These are phyloP conservation scores for Phoenix roebelenii DNA, from an alignment of 176 grass and related monocot species.

Conservation along the genomic window DNA sequence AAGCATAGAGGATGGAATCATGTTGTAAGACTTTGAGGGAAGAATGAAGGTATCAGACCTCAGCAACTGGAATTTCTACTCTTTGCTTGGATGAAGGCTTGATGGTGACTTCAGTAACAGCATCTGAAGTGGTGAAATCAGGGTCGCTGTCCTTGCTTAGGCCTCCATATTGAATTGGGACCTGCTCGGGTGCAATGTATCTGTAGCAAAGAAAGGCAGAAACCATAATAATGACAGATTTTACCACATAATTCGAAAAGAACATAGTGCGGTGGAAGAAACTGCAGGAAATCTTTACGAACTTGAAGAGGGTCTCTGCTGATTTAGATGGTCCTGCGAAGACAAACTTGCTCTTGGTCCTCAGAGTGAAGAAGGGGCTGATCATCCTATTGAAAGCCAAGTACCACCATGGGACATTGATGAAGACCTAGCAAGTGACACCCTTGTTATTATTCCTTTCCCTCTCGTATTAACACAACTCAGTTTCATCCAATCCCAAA, in stretches of 20 bases:
- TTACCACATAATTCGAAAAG: neutral
- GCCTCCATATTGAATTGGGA: slow-evolving; percentile 84
- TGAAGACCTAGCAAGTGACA: slow-evolving; percentile 60
- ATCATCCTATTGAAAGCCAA: slow-evolving; percentile 84
- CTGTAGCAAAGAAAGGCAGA: slow-evolving; percentile 25
- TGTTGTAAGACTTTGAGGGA: too few relatives aligned
- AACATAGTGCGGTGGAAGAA: neutral
- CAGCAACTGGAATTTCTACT: slow-evolving; percentile 54
- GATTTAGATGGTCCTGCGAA: slow-evolving; percentile 84
- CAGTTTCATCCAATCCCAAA: too few relatives aligned
- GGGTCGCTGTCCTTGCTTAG: slow-evolving; percentile 66
- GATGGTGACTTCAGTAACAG: slow-evolving; percentile 49
- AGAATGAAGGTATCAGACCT: slow-evolving; percentile 26
- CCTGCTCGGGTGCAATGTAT: slow-evolving; percentile 82
- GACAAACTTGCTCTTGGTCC: slow-evolving; percentile 97
- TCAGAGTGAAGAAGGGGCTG: slow-evolving; percentile 85
- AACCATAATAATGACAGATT: slow-evolving; percentile 1
- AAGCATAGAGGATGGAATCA: too few relatives aligned
- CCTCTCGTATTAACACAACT: too few relatives aligned
- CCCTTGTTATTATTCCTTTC: neutral
- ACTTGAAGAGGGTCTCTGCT: slow-evolving; percentile 85
- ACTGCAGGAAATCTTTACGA: neutral
- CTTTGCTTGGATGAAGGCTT: slow-evolving; percentile 69
- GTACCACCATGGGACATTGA: slow-evolving; percentile 99
- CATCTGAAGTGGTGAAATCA: slow-evolving; percentile 66